Conservation (phyloP, 75 land plant genomes). For the Picea glauca region DNA sequence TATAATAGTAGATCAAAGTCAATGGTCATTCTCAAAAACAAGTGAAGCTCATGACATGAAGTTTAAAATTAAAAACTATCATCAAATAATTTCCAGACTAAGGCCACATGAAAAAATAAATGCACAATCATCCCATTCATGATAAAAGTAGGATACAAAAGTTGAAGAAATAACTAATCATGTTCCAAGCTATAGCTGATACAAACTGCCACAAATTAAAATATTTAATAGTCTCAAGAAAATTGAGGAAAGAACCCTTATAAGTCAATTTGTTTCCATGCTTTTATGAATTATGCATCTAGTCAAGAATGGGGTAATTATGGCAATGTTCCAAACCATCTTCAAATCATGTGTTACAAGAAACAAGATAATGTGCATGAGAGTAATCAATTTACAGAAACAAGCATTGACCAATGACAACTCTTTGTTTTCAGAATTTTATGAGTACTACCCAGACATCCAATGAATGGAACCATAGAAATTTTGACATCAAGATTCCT, state of each 20-base stretch:
- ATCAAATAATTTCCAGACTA: not conserved
- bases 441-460: not conserved
- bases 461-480: not conserved
- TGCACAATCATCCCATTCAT: not conserved
- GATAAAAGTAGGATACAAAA: not conserved
- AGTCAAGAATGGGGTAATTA: not conserved
- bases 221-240: not conserved
- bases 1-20: conserved; percentile 14
- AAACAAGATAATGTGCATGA: not conserved
- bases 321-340: not conserved
- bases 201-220: not conserved
- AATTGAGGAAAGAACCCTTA: not conserved
- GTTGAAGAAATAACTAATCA: not conserved
- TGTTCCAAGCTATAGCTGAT: not conserved
- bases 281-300: not conserved
- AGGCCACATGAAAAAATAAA: not conserved
- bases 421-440: not conserved
- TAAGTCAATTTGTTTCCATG: not conserved
- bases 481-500: not conserved
- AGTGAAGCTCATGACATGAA: not conserved
- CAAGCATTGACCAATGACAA: not conserved
- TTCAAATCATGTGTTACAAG: not conserved
- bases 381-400: not conserved
- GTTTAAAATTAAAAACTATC: not conserved
- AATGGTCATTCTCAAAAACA: not conserved